A percentile compares a stretch with the other conserved stretches of the same genome.
These are phyloP conservation scores for Tolypocladium nubicola DNA, from an alignment of 2,329 filamentous ascomycete genomes.

Conservation along the genomic window DNA sequence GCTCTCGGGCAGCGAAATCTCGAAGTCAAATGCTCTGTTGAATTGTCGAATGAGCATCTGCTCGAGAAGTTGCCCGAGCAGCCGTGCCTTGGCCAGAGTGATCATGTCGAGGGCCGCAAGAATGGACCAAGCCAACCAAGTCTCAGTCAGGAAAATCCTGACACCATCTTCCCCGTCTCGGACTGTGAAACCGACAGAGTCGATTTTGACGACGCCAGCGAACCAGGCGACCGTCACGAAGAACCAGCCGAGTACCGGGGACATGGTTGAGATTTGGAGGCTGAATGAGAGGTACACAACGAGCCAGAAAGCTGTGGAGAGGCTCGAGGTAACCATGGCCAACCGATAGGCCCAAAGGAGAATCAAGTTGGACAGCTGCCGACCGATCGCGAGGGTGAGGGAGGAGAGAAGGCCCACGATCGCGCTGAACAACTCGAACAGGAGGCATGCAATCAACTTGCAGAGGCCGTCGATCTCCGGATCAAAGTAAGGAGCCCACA, in stretches of 20 bases:
- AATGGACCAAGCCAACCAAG: background rate
- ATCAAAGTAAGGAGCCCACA: background rate
- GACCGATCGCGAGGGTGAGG: background rate
- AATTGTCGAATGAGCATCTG: background rate
- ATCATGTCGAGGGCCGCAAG: background rate
- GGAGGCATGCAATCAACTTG: background rate
- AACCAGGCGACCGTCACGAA: background rate
- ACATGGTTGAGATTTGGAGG: background rate
- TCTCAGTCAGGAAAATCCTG: background rate
- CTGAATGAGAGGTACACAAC: background rate
- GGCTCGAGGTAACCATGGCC: background rate
- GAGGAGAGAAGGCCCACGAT: background rate
- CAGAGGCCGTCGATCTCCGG: background rate
- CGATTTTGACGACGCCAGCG: background rate
- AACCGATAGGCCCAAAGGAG: background rate
- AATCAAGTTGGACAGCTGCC: background rate
- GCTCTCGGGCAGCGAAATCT: constrained; percentile 1
- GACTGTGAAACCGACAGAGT: background rate
- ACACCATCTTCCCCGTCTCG: background rate
- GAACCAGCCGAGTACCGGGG: background rate
- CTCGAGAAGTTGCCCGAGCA: background rate
- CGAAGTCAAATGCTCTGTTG: background rate
- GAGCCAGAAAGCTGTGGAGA: background rate
- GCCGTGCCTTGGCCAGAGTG: background rate
- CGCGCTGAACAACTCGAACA: background rate